These are phyloP conservation scores for Solanum etuberosum DNA, from an alignment of 257 asterid species.

Conservation along the genomic window DNA sequence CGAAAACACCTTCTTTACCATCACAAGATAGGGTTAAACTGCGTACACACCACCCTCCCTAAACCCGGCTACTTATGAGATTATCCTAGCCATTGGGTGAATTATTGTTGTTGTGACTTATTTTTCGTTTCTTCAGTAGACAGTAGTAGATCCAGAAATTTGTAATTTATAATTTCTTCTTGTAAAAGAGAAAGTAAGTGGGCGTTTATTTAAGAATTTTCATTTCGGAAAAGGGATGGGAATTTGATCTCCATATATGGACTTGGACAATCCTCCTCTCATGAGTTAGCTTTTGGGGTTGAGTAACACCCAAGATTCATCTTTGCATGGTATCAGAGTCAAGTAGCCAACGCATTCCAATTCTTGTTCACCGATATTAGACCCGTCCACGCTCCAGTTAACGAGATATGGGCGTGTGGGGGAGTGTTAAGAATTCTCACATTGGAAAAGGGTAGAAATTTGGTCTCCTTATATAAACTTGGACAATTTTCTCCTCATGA, in stretches of 20 bases:
- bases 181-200: not conserved
- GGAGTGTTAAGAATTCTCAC: not conserved
- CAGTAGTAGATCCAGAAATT: too few species aligned
- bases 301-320: not conserved
- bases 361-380: not conserved
- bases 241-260: too few species aligned
- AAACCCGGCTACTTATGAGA: not conserved
- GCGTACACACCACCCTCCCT: too few species aligned
- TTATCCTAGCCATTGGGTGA: not conserved
- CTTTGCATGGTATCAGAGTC: too few species aligned
- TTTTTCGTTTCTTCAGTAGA: not conserved
- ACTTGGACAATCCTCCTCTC: not conserved
- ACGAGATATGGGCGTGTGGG: not conserved
- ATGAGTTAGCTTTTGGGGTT: not conserved
- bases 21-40: not conserved
- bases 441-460: not conserved
- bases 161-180: too few species aligned
- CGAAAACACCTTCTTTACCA: not conserved
- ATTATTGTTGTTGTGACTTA: not conserved
- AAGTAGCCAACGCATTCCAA: not conserved
- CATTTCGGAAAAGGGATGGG: not conserved
- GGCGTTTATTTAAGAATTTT: not conserved
- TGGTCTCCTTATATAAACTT: too few species aligned
- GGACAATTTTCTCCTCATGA: not conserved
- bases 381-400: not conserved